phyloP scores from a whole-genome alignment of 495 filamentous ascomycete species.

The Aspergillus carlsbadensis region DNA sequence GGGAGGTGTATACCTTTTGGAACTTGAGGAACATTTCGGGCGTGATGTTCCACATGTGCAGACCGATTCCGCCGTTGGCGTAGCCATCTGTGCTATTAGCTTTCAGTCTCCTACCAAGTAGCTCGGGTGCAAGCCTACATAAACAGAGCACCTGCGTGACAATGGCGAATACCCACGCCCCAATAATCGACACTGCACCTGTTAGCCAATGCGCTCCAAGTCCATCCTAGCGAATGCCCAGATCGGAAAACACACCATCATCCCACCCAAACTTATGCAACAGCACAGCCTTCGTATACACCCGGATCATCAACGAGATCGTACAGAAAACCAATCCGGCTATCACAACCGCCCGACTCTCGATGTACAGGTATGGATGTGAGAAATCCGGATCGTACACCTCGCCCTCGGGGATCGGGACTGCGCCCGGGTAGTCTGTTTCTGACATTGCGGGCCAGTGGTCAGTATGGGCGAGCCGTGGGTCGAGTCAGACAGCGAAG shows the following conservation, averaged over 20 bases:
- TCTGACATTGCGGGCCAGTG: neutral
- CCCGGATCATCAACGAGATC: constrained; percentile 15
- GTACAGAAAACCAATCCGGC: constrained; percentile 19
- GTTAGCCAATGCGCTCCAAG: no score
- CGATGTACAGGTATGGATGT: constrained; percentile 17
- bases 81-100: constrained; percentile 15
- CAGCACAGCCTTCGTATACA: constrained; percentile 23
- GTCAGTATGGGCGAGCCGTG: neutral
- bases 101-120: neutral
- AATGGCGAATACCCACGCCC: constrained; percentile 27
- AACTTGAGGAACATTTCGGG: neutral
- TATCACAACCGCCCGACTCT: constrained; percentile 11
- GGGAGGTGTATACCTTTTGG: constrained; percentile 1
- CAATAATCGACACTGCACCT: constrained; percentile 22
- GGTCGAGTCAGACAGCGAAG: neutral
- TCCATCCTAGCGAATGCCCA: neutral
- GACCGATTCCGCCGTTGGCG: neutral
- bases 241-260: constrained; percentile 20
- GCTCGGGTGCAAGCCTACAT: constrained; percentile 18
- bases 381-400: constrained; percentile 21
- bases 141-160: constrained; percentile 21
- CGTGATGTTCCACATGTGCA: constrained; percentile 12
- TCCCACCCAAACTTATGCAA: constrained; percentile 28
- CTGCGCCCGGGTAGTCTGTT: neutral
- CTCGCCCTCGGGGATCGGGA: constrained; percentile 15